Percentiles rank a stretch among this genome's conserved stretches.
phyloP scores from a whole-genome alignment of 78 protist genomes.

The Dictyostelium capitatum region DNA sequence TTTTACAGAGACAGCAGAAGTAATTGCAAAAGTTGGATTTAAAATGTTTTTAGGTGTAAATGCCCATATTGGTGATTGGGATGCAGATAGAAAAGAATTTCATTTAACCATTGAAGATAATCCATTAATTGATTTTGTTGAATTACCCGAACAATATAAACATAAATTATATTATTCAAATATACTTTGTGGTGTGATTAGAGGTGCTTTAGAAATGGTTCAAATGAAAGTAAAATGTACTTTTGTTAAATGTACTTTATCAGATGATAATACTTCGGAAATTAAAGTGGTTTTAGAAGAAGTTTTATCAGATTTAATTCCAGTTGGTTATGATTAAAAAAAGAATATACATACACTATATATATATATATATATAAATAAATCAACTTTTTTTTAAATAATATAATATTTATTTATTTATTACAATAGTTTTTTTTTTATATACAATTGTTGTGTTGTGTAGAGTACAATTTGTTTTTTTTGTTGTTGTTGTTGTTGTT shows the following conservation, averaged over 20 bases:
- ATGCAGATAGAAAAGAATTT: slow-evolving; percentile 78
- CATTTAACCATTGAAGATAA: slow-evolving; percentile 88
- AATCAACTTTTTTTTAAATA: background rate
- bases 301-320: slow-evolving; percentile 78
- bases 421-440: background rate
- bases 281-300: slow-evolving; percentile 88
- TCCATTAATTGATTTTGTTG: slow-evolving; percentile 94
- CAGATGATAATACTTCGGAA: slow-evolving; percentile 92
- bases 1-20: slow-evolving; percentile 96
- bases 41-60: slow-evolving; percentile 97
- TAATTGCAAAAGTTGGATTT: slow-evolving; percentile 96
- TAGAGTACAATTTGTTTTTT: too few species aligned
- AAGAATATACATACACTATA: background rate
- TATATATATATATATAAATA: background rate
- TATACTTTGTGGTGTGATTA: slow-evolving; percentile 96
- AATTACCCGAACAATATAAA: slow-evolving; percentile 91
- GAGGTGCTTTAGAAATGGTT: slow-evolving; percentile 97
- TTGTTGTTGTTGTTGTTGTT: too few species aligned
- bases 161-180: slow-evolving; percentile 87
- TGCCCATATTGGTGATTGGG: slow-evolving; percentile 85
- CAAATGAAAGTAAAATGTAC: slow-evolving; percentile 86
- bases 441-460: too few species aligned
- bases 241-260: slow-evolving; percentile 83
- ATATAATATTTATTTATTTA: background rate
- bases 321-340: slow-evolving; percentile 83